Evolutionary conservation across 306 rosid species (phyloP), one percentile per base, ranked within the genome.

Genomic region (Mimosa pudica): DNA sequence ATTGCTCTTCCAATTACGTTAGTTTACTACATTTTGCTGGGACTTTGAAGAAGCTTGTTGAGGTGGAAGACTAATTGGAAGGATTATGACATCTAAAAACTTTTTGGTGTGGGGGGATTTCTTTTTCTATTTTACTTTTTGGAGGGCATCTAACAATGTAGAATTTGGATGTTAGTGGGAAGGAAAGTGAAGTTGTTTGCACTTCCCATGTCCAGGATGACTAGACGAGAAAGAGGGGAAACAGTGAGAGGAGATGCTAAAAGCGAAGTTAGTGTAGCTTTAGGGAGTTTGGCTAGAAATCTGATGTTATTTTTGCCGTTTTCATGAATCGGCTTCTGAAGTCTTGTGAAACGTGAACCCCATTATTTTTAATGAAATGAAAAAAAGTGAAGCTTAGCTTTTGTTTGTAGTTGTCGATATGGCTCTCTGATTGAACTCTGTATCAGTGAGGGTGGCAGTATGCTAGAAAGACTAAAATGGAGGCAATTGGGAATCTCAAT

Each of bases 1-100:
- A 85, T 92, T 73, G 97, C 97, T 79, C 92, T 92, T 65, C 97
- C 97, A 0, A 92, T 92, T 24, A 92, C 97, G 1, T 73, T 92
- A 38, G 94, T 89, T 77, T 92, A 92, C 87, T 92, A 92, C 88
- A 85, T 89, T 77, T 86, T 92, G 84, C 87, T 92, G 77, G 97
- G 97, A 16, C 94, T 92, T 44, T 92, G 90, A 92, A 87, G 90
- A 92, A 87, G 83, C 61, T 16, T 7, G 30, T 35, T 8, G 81
- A 73, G 55, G 77, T 65, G 61, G 32, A 73, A 54, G 78, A 79
- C 80, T 75, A 83, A 82, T 62, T 68, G 82, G 52, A 51, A 80
- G 60, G 78, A 33, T 35, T 30, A 24, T 73, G 8, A 10, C 36
- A 75, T 6, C 11, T 2, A 8, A 0, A 17, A 55, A 68, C 77